Base-by-base conservation (phyloP, 1,139 yeast genomes). In the Saccharomyces hybrid region DNA sequence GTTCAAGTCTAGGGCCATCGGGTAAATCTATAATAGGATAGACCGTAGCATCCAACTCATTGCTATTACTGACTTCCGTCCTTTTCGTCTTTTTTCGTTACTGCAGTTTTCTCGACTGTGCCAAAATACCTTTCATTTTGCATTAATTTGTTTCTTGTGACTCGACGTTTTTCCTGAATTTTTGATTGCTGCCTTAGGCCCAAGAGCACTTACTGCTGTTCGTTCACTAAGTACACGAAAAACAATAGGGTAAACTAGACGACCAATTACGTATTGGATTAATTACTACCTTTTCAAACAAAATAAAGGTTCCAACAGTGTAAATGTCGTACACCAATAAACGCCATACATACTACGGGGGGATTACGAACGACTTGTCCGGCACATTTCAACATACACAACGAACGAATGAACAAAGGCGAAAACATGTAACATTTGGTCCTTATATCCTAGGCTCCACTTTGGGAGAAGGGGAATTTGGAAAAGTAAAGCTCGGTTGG, bases 401-500 rank as follows among this genome's bases (percentile, higher is more conserved):
- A 5, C 32, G 47, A 16, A 46, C 31, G 26, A 6, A 23, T 32
- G 52, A 52, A 48, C 53, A 49, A 28, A 59, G 50, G 41, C 54
- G 70, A 62, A 63, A 84, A 82, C 55, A 77, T 91, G 62, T 63
- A 8, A 60, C 65, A 48, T 90, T 93, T 68, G 98, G 98, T 34
- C 84, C 88, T 38, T 93, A 90, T 66, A 80, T 88, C 26, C 77
- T 93, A 11, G 97, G 98, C 2, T 84, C 95, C 23, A 91, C 98
- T 1, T 75, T 93, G 13, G 99, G 99, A 32, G 97, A 91, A 73
- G 99, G 99, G 46, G 98, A 93, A 69, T 93, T 93, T 70, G 99
- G 98, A 56, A 91, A 91, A 71, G 99, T 93, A 58, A 93, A 91
- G 70, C 76, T 93, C 8, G 98, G 97, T 19, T 91, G 97, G 97